A percentile compares a stretch with the other conserved stretches of the same genome.
Conservation (phyloP, 192 early-diverging fungal species). For the Coemansia sp. region DNA sequence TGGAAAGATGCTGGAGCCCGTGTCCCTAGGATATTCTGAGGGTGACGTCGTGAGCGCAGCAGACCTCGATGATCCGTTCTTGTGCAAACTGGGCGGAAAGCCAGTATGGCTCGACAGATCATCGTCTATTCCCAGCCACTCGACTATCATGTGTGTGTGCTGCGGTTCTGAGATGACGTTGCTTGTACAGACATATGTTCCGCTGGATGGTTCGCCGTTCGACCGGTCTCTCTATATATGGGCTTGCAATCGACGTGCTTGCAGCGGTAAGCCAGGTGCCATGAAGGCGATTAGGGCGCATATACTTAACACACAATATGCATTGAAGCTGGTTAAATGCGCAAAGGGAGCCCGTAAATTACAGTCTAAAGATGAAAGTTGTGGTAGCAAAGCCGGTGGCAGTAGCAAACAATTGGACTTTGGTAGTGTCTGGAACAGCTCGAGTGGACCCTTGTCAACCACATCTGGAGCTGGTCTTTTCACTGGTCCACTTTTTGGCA, state of each 20-base stretch:
- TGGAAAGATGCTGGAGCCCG: neutral
- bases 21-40: conserved; percentile 39
- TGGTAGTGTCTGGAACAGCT: conserved; percentile 46
- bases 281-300: conserved; percentile 65
- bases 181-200: conserved; percentile 73
- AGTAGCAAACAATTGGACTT: conserved; percentile 24
- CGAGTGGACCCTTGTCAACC: neutral
- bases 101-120: conserved; percentile 40
- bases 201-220: conserved; percentile 66
- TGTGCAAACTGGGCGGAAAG: conserved; percentile 35
- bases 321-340: conserved; percentile 56
- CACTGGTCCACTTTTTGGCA: conserved; percentile 31
- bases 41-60: conserved; percentile 17
- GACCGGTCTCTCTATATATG: conserved; percentile 79
- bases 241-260: conserved; percentile 74
- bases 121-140: conserved; percentile 21
- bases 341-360: conserved; percentile 11
- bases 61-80: conserved; percentile 22
- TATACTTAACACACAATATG: conserved; percentile 63
- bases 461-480: conserved; percentile 10
- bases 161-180: conserved; percentile 67
- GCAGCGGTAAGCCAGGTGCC: conserved; percentile 65
- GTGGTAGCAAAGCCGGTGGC: neutral
- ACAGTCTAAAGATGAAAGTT: neutral
- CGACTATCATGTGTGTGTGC: conserved; percentile 48